A percentile compares a stretch with the other conserved stretches of the same genome.
These are phyloP conservation scores for Adansonia rubrostipa DNA, from an alignment of 441 rosid genomes.

Conservation along the genomic window DNA sequence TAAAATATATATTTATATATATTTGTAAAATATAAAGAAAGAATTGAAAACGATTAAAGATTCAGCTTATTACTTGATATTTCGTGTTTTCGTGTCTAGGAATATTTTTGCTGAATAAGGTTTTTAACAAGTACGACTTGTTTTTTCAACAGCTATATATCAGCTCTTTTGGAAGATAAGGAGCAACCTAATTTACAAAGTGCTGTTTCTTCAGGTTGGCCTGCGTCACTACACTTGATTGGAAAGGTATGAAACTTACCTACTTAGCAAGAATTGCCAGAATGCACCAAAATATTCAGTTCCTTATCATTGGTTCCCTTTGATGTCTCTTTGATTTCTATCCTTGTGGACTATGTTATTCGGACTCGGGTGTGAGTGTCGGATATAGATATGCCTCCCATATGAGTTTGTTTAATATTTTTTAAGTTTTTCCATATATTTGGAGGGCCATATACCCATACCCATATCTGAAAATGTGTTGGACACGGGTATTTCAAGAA, in stretches of 20 bases:
- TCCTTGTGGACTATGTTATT: not conserved
- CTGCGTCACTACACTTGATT: slow-evolving; percentile 90
- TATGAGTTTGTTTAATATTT: too few relatives aligned
- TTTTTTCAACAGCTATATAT: slow-evolving; percentile 65
- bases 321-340: not conserved
- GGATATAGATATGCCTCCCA: too few relatives aligned
- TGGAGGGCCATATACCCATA: too few relatives aligned
- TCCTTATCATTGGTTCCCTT: not conserved
- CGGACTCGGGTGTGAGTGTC: too few relatives aligned
- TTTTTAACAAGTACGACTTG: slow-evolving; percentile 5
- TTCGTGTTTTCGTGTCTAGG: slow-evolving; percentile 14
- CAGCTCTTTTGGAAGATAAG: slow-evolving; percentile 70
- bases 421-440: too few relatives aligned
- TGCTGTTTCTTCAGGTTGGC: slow-evolving; percentile 90
- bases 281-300: not conserved
- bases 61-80: not conserved
- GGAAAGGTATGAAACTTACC: slow-evolving; percentile 69
- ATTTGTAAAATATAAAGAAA: not conserved
- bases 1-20: too few relatives aligned
- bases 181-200: slow-evolving; percentile 60
- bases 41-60: not conserved
- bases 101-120: slow-evolving; percentile 16
- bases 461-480: too few relatives aligned
- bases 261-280: not conserved
- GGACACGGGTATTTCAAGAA: too few relatives aligned